These are phyloP conservation scores for Ambispora gerdemannii DNA, from an alignment of 192 early-diverging fungal species.

Conservation along the genomic window DNA sequence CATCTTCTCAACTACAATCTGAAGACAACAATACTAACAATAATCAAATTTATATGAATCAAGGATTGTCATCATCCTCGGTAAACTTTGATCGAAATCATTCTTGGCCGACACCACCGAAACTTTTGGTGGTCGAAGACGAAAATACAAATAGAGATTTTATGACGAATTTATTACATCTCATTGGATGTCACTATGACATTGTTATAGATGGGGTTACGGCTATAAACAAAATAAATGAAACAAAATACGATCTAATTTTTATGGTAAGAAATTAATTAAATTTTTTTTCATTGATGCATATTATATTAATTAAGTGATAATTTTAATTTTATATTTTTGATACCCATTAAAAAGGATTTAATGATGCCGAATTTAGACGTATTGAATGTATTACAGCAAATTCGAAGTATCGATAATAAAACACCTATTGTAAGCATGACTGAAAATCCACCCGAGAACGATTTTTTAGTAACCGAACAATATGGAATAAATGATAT, in stretches of 20 bases:
- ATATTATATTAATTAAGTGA: too few species aligned
- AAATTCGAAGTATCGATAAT: conserved; percentile 68
- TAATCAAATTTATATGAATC: conserved; percentile 8
- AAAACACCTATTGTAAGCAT: conserved; percentile 69
- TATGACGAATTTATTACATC: conserved; percentile 48
- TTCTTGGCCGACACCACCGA: conserved; percentile 47
- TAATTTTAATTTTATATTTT: too few species aligned
- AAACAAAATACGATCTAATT: conserved; percentile 67
- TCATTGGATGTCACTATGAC: conserved; percentile 66
- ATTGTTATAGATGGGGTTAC: conserved; percentile 64
- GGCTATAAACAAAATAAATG: conserved; percentile 57
- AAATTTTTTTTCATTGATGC: too few species aligned
- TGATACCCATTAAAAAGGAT: too few species aligned
- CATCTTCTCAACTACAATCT: neutral
- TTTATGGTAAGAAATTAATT: conserved; percentile 51
- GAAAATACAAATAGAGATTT: conserved; percentile 51
- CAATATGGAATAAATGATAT: conserved; percentile 70
- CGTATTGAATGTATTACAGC: conserved; percentile 60
- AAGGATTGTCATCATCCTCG: neutral
- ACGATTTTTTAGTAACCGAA: conserved; percentile 53
- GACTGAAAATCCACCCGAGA: conserved; percentile 62
- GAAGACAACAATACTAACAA: too few species aligned
- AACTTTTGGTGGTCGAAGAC: conserved; percentile 67
- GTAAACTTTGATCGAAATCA: too few species aligned
- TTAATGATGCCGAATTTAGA: conserved; percentile 72